phyloP scores from a whole-genome alignment of 2,329 filamentous ascomycete species.

The Sporothrix schenckii region DNA sequence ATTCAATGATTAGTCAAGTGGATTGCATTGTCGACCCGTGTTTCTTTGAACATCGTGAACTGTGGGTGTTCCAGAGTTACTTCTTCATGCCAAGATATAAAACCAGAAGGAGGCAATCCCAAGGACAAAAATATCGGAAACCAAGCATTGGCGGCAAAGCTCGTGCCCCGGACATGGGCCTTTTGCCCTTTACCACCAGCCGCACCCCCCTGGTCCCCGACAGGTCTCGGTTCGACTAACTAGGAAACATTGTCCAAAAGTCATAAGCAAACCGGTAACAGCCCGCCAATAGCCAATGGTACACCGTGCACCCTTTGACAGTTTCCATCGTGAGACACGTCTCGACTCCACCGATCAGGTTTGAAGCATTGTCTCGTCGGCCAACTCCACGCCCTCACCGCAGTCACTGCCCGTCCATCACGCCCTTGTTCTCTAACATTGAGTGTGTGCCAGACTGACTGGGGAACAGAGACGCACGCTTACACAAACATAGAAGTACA shows the following conservation, averaged over 20 bases:
- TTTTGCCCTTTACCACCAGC: background rate
- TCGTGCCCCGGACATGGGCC: constrained; percentile 26
- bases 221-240: constrained; percentile 23
- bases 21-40: constrained; percentile 5
- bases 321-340: constrained; percentile 35
- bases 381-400: constrained; percentile 14
- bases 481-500: background rate
- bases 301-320: constrained; percentile 24
- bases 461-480: constrained; percentile 7
- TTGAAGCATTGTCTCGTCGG: constrained; percentile 32
- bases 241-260: constrained; percentile 23
- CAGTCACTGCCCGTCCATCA: background rate
- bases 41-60: constrained; percentile 1
- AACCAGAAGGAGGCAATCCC: background rate
- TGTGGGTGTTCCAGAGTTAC: background rate
- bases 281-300: constrained; percentile 24
- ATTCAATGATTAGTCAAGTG: background rate
- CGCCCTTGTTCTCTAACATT: constrained; percentile 14
- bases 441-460: background rate
- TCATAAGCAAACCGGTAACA: background rate
- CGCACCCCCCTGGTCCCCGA: background rate
- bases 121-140: background rate
- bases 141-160: constrained; percentile 11
- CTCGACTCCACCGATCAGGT: constrained; percentile 32
- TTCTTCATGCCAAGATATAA: background rate